A percentile compares a stretch with the other conserved stretches of the same genome.
phyloP scores from a whole-genome alignment of 2,329 filamentous ascomycete species.

The Chaetomiaceae sp. region DNA sequence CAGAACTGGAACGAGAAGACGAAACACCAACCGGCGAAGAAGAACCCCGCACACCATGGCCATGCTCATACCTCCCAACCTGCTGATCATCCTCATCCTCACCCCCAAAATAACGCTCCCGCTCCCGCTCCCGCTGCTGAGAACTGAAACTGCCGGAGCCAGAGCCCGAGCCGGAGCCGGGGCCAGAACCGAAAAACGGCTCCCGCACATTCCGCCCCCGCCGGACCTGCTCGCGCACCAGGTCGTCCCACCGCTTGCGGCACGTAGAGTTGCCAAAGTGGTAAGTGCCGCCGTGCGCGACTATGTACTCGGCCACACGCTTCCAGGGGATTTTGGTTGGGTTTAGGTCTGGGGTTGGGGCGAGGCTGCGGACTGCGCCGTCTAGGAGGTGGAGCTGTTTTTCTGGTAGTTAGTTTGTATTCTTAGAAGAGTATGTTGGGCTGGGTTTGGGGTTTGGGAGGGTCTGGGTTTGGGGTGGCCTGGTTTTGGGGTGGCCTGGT shows the following conservation, averaged over 20 bases:
- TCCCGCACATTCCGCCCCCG: background rate
- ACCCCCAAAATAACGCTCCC: too few relatives aligned
- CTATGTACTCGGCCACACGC: constrained; percentile 50
- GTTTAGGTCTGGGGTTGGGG: background rate
- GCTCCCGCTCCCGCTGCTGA: too few relatives aligned
- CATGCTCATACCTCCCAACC: too few relatives aligned
- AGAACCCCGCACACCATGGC: too few relatives aligned
- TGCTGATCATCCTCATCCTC: too few relatives aligned
- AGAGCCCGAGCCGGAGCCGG: too few relatives aligned
- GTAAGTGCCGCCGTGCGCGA: constrained; percentile 49
- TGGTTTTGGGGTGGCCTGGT: too few relatives aligned
- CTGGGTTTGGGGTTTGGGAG: too few relatives aligned
- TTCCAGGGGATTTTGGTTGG: constrained; percentile 50
- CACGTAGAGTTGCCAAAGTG: constrained; percentile 56
- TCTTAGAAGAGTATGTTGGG: background rate
- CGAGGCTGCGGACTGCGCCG: constrained; percentile 19
- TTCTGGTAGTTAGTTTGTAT: background rate
- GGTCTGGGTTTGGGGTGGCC: too few relatives aligned
- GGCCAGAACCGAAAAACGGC: constrained; percentile 19
- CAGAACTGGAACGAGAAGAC: too few relatives aligned
- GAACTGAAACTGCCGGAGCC: too few relatives aligned
- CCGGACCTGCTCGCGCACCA: constrained; percentile 27
- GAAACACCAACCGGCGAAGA: too few relatives aligned
- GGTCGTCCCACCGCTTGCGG: constrained; percentile 52
- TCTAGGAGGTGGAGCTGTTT: constrained; percentile 26